Evolutionary conservation across 768 basidiomycete species (phyloP).

Genomic region (Arthromyces matolae): DNA sequence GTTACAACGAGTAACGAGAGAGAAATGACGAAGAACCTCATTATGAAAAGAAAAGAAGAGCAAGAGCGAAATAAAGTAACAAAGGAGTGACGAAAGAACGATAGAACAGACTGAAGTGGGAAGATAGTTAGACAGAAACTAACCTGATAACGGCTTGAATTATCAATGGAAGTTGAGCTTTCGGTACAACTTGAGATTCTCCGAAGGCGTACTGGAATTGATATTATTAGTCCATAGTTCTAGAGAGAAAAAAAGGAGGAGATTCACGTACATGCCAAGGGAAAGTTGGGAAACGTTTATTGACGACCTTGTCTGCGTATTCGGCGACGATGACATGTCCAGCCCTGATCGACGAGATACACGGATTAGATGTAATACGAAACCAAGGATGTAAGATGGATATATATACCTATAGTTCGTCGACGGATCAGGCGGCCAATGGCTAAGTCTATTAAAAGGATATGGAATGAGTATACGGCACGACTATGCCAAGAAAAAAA

Average conservation of each 20-base stretch:
- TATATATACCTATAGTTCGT: conserved; percentile 66
- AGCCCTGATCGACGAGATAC: too few species aligned
- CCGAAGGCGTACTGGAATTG: conserved; percentile 63
- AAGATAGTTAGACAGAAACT: too few species aligned
- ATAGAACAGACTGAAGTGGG: too few species aligned
- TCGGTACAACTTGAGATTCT: conserved; percentile 67
- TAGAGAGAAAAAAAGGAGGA: conserved; percentile 11
- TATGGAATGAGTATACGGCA: too few species aligned
- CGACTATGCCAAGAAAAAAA: not conserved
- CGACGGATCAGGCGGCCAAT: conserved; percentile 77
- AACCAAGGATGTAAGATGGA: not conserved
- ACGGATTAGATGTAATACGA: too few species aligned
- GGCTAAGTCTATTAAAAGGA: conserved; percentile 59
- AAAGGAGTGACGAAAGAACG: too few species aligned
- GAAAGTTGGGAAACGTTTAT: conserved; percentile 59
- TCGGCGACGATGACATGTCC: conserved; percentile 77
- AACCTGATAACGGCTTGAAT: conserved; percentile 74
- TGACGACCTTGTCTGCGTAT: conserved; percentile 59
- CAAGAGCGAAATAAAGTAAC: too few species aligned
- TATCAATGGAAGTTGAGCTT: conserved; percentile 64
- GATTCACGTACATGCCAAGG: conserved; percentile 72
- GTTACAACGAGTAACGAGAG: too few species aligned
- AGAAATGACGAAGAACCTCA: too few species aligned
- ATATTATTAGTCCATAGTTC: too few species aligned
- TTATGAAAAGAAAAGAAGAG: too few species aligned